phyloP scores from a whole-genome alignment of 345 rosid species.

The Xanthoceras sorbifolium region DNA sequence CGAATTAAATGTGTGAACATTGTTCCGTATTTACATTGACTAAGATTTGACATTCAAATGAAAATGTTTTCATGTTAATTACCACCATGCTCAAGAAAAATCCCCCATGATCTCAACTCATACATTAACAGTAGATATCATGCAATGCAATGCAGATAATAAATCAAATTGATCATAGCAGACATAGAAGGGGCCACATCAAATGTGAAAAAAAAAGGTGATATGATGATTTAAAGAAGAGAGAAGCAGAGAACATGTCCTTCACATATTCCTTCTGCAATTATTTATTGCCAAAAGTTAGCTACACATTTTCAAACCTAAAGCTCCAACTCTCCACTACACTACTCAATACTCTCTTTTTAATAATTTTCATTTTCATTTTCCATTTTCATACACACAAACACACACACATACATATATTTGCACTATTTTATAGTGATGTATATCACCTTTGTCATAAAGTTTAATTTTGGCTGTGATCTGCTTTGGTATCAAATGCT shows the following conservation, averaged over 20 bases:
- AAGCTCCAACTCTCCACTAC: slow-evolving; percentile 15
- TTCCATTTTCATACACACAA: neutral
- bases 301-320: slow-evolving; percentile 16
- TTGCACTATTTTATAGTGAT: neutral
- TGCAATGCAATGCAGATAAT: neutral
- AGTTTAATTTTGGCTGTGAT: slow-evolving; percentile 26
- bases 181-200: slow-evolving; percentile 32
- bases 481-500: neutral
- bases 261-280: slow-evolving; percentile 20
- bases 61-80: neutral
- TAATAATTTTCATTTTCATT: neutral
- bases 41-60: too few relatives aligned
- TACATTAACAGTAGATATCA: neutral
- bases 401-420: neutral
- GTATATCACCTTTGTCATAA: slow-evolving; percentile 1
- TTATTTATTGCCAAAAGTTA: slow-evolving; percentile 22
- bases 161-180: slow-evolving; percentile 21
- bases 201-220: slow-evolving; percentile 21
- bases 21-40: too few relatives aligned
- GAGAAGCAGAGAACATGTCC: slow-evolving; percentile 21
- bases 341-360: neutral
- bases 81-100: neutral
- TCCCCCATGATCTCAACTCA: neutral
- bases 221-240: slow-evolving; percentile 27
- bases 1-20: too few relatives aligned